Conservation (phyloP, 1,284 basidiomycete genomes). For the Cutaneotrichosporon daszewskae region DNA sequence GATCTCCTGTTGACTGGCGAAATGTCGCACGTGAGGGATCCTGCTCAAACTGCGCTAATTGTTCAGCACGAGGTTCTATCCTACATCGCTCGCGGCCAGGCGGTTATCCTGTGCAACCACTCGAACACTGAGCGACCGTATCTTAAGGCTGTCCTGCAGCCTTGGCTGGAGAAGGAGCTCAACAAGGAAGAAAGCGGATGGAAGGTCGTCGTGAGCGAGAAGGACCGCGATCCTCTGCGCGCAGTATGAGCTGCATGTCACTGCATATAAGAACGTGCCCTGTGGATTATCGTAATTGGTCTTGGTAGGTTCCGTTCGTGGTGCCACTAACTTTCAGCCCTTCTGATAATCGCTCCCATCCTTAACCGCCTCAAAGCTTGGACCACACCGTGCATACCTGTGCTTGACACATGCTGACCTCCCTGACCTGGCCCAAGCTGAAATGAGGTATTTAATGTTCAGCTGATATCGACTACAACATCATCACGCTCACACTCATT, state of each 20-base stretch:
- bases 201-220: slow-evolving; percentile 14
- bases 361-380: too few species aligned
- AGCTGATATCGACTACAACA: too few species aligned
- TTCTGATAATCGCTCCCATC: too few species aligned
- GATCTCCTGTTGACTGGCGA: slow-evolving; percentile 88
- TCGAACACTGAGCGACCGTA: slow-evolving; percentile 86
- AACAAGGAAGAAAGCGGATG: slow-evolving; percentile 24
- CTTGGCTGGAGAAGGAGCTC: slow-evolving; percentile 58
- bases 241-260: slow-evolving; percentile 1
- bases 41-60: slow-evolving; percentile 4
- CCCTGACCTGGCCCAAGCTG: too few species aligned
- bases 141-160: slow-evolving; percentile 59
- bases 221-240: slow-evolving; percentile 18
- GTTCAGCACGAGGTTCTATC: slow-evolving; percentile 79
- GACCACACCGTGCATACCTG: too few species aligned
- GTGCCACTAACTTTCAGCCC: too few species aligned
- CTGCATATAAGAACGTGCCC: neutral
- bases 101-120: slow-evolving; percentile 77
- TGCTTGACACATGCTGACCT: too few species aligned
- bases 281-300: too few species aligned
- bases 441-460: too few species aligned
- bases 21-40: slow-evolving; percentile 67
- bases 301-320: too few species aligned
- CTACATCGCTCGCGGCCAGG: slow-evolving; percentile 62
- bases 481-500: too few species aligned